phyloP scores from a whole-genome alignment of 2,329 filamentous ascomycete genomes.

The Colletotrichum lupini region DNA sequence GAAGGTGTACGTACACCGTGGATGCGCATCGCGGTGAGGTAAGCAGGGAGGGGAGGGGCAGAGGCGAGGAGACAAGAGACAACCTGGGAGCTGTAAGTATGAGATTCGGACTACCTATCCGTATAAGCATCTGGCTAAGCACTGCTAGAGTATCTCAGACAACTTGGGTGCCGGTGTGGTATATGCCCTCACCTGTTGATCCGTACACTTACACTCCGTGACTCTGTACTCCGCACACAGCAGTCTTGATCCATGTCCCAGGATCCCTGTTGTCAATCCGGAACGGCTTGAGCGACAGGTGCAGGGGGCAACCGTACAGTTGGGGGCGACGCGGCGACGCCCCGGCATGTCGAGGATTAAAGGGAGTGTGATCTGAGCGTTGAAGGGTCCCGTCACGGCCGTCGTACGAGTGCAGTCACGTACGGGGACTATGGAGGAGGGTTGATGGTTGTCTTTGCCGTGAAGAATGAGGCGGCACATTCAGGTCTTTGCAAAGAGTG shows the following conservation, averaged over 20 bases:
- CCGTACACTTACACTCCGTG: no score
- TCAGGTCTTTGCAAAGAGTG: not conserved
- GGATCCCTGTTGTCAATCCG: constrained; percentile 34
- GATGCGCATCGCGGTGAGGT: not conserved
- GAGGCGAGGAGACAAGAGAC: not conserved
- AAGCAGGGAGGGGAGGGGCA: not conserved
- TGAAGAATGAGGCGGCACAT: not conserved
- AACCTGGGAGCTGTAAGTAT: not conserved
- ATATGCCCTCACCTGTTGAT: not conserved
- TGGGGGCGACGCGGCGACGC: constrained; percentile 1
- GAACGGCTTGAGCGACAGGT: constrained; percentile 30
- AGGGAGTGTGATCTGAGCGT: not conserved
- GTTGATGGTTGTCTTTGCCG: not conserved
- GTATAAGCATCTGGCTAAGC: no score
- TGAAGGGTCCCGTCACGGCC: not conserved
- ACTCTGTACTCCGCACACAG: no score
- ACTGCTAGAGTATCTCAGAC: no score
- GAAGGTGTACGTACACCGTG: not conserved
- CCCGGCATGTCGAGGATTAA: not conserved
- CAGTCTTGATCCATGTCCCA: constrained; percentile 3
- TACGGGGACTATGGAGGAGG: not conserved
- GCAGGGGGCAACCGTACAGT: constrained; percentile 28
- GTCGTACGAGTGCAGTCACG: not conserved
- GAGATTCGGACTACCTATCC: not conserved
- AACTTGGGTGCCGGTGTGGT: not conserved